Conservation (phyloP, 345 rosid genomes). For the Camelina laxa region DNA sequence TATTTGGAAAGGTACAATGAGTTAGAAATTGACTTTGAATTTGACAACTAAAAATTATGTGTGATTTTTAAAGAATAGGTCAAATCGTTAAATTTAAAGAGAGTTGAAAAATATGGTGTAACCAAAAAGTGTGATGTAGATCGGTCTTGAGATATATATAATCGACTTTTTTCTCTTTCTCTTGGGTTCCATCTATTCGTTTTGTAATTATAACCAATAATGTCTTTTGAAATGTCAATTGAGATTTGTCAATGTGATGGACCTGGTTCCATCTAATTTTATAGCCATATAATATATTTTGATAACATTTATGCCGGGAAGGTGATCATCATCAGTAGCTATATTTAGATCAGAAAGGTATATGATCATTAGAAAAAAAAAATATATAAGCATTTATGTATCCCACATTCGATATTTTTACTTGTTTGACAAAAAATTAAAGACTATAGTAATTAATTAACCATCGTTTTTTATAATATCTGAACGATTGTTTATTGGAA, state of each 20-base stretch:
- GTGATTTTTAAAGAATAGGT: not conserved
- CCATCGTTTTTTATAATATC: not conserved
- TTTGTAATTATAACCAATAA: conserved; percentile 27
- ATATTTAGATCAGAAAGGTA: not conserved
- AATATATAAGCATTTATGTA: too few species aligned
- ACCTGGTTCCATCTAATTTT: conserved; percentile 34
- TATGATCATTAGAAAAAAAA: not conserved
- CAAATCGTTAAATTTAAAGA: conserved; percentile 6
- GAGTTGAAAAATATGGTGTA: conserved; percentile 9
- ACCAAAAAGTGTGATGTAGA: conserved; percentile 34
- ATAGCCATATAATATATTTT: conserved; percentile 20
- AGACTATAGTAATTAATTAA: too few species aligned
- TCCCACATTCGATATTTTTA: too few species aligned
- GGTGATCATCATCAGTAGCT: not conserved
- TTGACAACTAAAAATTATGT: conserved; percentile 22
- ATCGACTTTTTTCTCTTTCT: not conserved
- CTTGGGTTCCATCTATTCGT: not conserved
- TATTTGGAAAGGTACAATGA: not conserved
- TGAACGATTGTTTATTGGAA: not conserved
- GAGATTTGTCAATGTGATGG: conserved; percentile 38
- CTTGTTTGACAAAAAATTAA: too few species aligned
- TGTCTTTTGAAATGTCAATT: conserved; percentile 34
- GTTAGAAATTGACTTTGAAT: conserved; percentile 19
- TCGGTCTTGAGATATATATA: conserved; percentile 21
- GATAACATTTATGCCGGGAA: conserved; percentile 12